Conservation (phyloP, 2,329 filamentous ascomycete species). For the Calcarisporium arbuscula region DNA sequence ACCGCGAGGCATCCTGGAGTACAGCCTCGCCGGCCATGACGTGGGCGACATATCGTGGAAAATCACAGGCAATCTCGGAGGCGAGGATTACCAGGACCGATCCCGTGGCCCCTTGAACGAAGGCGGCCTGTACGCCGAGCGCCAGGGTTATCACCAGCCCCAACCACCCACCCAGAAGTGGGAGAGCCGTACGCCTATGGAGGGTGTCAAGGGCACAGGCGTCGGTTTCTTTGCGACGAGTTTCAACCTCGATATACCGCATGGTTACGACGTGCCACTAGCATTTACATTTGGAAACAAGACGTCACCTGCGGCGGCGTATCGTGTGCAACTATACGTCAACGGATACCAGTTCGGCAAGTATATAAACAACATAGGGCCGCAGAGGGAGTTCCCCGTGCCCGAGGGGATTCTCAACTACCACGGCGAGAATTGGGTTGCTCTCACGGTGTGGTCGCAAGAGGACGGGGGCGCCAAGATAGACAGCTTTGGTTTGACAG, state of each 20-base stretch:
- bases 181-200: slow-evolving; percentile 28
- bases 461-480: slow-evolving; percentile 51
- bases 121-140: slow-evolving; percentile 56
- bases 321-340: slow-evolving; percentile 62
- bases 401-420: slow-evolving; percentile 69
- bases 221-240: slow-evolving; percentile 53
- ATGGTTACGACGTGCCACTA: slow-evolving; percentile 54
- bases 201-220: slow-evolving; percentile 40
- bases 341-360: slow-evolving; percentile 68
- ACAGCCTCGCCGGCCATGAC: slow-evolving; percentile 40
- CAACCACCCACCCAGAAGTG: slow-evolving; percentile 43
- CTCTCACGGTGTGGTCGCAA: slow-evolving; percentile 62
- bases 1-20: slow-evolving; percentile 57
- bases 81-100: slow-evolving; percentile 54
- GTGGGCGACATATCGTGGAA: slow-evolving; percentile 53
- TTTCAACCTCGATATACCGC: slow-evolving; percentile 47
- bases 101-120: slow-evolving; percentile 60
- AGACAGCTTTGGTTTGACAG: slow-evolving; percentile 42
- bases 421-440: slow-evolving; percentile 62
- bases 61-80: slow-evolving; percentile 61
- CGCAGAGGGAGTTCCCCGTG: slow-evolving; percentile 65
- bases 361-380: slow-evolving; percentile 64
- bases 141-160: slow-evolving; percentile 57
- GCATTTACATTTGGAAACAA: slow-evolving; percentile 50
- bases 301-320: slow-evolving; percentile 25